Percentiles rank a stretch among this genome's conserved stretches.
These are phyloP conservation scores for Elongisporangium undulatum DNA, from an alignment of 352 stramenopile species.

Conservation along the genomic window DNA sequence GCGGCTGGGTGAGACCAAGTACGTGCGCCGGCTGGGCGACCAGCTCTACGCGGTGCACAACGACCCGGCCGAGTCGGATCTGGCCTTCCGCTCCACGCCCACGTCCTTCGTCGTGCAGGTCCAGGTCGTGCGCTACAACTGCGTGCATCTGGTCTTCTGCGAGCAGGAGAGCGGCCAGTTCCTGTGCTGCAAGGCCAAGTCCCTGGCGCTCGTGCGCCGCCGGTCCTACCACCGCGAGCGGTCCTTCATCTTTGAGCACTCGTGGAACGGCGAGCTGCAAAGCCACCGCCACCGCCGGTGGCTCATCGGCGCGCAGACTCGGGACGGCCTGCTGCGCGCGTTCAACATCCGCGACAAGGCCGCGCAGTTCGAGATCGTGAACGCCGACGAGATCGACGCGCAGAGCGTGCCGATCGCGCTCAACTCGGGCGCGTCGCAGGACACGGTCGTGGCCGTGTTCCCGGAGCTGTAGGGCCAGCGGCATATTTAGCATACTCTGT, in stretches of 20 bases:
- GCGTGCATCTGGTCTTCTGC: conserved; percentile 40
- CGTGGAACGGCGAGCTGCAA: conserved; percentile 69
- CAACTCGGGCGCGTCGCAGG: no score
- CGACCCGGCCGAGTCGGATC: conserved; percentile 54
- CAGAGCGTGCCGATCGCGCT: conserved; percentile 22
- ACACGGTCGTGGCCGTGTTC: no score
- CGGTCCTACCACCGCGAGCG: conserved; percentile 52
- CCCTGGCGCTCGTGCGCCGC: conserved; percentile 37
- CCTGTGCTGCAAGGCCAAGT: conserved; percentile 47
- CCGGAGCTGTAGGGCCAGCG: no score
- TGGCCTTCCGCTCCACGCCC: conserved; percentile 52
- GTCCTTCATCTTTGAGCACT: conserved; percentile 61
- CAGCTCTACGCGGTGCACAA: conserved; percentile 50
- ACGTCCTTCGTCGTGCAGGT: conserved; percentile 40
- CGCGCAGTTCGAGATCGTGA: conserved; percentile 50
- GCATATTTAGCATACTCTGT: no score
- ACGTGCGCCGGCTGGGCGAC: conserved; percentile 51
- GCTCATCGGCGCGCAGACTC: conserved; percentile 65
- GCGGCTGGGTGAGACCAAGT: conserved; percentile 24
- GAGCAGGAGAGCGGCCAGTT: conserved; percentile 37
- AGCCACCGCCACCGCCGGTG: conserved; percentile 58
- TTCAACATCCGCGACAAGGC: conserved; percentile 59
- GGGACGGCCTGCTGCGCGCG: conserved; percentile 55
- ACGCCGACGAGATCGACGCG: conserved; percentile 50
- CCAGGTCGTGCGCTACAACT: conserved; percentile 46